Percentiles rank a stretch among this genome's conserved stretches.
Evolutionary conservation across 371 early-diverging fungal species (phyloP).

Genomic region (Syncephalastrum sp.): DNA sequence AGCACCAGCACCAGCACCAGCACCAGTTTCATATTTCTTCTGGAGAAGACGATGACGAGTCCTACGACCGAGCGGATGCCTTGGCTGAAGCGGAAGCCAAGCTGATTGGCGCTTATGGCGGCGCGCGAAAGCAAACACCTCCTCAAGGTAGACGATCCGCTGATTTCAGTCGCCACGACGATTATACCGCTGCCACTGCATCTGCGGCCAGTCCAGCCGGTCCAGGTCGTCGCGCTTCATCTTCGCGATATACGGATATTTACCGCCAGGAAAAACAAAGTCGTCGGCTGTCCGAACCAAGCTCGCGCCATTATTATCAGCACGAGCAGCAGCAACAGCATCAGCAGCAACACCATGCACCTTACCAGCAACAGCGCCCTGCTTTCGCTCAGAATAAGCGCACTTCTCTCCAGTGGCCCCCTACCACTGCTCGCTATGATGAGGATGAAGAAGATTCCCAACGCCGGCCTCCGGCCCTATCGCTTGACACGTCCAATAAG

Average conservation of each 20-base stretch:
- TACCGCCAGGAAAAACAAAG: constrained; percentile 22
- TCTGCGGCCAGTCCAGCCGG: neutral
- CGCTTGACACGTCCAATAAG: constrained; percentile 10
- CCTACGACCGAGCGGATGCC: constrained; percentile 32
- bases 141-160: neutral
- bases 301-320: constrained; percentile 20
- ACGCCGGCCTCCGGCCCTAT: constrained; percentile 5
- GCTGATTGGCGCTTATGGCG: constrained; percentile 27
- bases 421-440: constrained; percentile 2
- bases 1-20: neutral
- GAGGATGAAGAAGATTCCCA: neutral
- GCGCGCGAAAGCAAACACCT: too few species aligned
- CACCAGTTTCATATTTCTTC: neutral
- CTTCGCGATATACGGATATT: neutral
- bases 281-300: constrained; percentile 45
- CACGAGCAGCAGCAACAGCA: constrained; percentile 15
- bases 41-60: constrained; percentile 20
- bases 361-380: constrained; percentile 5
- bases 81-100: constrained; percentile 50
- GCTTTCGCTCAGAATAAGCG: constrained; percentile 8
- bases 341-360: constrained; percentile 6
- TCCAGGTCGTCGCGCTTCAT: neutral
- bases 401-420: constrained; percentile 20
- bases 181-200: too few species aligned
- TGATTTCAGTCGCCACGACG: constrained; percentile 4